A percentile compares a stretch with the other conserved stretches of the same genome.
Conservation (phyloP, 371 early-diverging fungal species). For the Apophysomyces trapeziformis region DNA sequence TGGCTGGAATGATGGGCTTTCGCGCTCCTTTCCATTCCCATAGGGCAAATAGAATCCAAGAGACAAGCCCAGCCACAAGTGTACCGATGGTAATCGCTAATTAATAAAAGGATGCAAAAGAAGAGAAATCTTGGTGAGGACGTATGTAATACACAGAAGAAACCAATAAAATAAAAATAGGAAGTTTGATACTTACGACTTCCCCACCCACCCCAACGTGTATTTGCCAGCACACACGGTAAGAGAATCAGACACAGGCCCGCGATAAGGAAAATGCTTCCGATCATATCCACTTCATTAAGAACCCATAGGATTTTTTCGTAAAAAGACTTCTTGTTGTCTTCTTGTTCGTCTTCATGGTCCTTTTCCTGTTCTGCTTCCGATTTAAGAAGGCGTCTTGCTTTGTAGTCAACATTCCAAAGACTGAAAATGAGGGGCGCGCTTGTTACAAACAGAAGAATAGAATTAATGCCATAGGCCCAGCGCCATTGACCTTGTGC, state of each 20-base stretch:
- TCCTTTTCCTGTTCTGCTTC: background rate
- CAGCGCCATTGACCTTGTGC: conserved; percentile 28
- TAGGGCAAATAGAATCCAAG: conserved; percentile 2
- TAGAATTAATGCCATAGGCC: conserved; percentile 29
- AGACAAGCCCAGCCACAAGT: conserved; percentile 20
- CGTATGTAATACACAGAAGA: too few species aligned
- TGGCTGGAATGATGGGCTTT: conserved; percentile 52
- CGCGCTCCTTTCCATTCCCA: conserved; percentile 49
- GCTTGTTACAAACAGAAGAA: conserved; percentile 34
- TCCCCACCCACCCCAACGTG: conserved; percentile 46
- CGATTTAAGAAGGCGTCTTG: background rate
- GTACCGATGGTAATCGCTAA: conserved; percentile 16
- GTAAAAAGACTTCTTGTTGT: conserved; percentile 1
- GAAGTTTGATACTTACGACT: conserved; percentile 6
- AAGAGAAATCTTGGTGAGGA: too few species aligned
- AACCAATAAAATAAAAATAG: too few species aligned
- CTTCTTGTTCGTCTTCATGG: background rate
- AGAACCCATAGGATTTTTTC: conserved; percentile 28
- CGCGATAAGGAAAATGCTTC: conserved; percentile 43
- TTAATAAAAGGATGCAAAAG: background rate
- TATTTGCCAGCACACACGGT: conserved; percentile 44
- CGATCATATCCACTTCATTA: conserved; percentile 46
- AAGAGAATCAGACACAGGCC: conserved; percentile 41
- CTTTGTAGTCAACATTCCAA: conserved; percentile 27
- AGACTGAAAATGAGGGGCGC: conserved; percentile 22